Conservation (phyloP, 192 early-diverging fungal species). For the Paraglomus brasilianum region DNA sequence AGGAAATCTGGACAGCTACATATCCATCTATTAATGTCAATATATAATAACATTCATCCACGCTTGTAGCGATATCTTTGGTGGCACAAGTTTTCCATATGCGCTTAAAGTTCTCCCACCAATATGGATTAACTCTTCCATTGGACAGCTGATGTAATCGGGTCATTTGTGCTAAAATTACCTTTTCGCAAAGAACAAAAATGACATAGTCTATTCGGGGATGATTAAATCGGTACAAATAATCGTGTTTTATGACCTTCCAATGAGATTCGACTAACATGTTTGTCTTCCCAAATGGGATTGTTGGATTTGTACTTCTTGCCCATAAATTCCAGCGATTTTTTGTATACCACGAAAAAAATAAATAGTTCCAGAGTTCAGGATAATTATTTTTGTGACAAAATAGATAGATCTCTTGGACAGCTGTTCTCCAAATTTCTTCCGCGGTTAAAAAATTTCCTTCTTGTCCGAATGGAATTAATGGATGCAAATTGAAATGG, state of each 20-base stretch:
- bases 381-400: not conserved
- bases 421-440: not conserved
- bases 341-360: not conserved
- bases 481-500: not conserved
- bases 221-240: slow-evolving; percentile 9
- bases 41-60: too few relatives aligned
- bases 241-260: not conserved
- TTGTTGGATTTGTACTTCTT: not conserved
- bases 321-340: slow-evolving; percentile 3
- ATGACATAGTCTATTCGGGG: not conserved
- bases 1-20: too few relatives aligned
- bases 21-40: too few relatives aligned
- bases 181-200: not conserved
- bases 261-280: slow-evolving; percentile 3
- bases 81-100: too few relatives aligned
- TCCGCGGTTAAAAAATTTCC: not conserved
- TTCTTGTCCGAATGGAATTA: not conserved
- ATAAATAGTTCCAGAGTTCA: not conserved
- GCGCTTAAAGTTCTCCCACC: too few relatives aligned
- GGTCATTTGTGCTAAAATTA: not conserved
- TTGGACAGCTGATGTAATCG: not conserved
- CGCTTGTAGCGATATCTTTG: too few relatives aligned
- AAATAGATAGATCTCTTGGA: not conserved
- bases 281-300: not conserved
- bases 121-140: not conserved